These are phyloP conservation scores for Polyplosphaeria fusca DNA, from an alignment of 495 filamentous ascomycete species.

Conservation along the genomic window DNA sequence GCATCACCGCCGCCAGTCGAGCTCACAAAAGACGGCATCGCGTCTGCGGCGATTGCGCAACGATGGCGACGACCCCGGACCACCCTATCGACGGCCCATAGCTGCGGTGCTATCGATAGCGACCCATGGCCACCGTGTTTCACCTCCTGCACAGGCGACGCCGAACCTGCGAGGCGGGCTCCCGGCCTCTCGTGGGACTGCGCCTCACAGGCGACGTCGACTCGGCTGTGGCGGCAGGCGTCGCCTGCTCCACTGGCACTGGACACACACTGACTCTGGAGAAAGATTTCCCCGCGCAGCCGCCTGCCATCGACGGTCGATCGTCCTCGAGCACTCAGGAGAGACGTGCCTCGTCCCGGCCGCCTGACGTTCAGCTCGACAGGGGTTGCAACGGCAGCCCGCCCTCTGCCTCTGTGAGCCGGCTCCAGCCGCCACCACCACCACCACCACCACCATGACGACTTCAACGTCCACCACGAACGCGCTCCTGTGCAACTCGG, in stretches of 20 bases:
- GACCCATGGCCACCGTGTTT: conserved; percentile 26
- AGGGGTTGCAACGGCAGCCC: conserved; percentile 17
- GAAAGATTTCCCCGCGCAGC: conserved; percentile 10
- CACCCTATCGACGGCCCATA: conserved; percentile 34
- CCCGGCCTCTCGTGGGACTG: conserved; percentile 14
- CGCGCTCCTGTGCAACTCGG: no score
- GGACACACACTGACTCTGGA: neutral
- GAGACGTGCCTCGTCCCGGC: no score
- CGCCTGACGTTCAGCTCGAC: conserved; percentile 22
- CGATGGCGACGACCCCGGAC: conserved; percentile 20
- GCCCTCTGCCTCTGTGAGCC: conserved; percentile 12
- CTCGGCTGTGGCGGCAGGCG: conserved; percentile 30
- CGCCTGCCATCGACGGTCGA: no score
- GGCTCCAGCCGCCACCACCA: conserved; percentile 19
- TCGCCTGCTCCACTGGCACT: neutral
- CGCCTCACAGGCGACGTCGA: conserved; percentile 25
- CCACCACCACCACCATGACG: neutral
- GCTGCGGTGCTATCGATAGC: conserved; percentile 35
- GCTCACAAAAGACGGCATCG: no score
- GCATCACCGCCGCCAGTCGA: no score
- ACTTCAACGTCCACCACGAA: conserved; percentile 6
- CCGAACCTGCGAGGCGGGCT: conserved; percentile 23
- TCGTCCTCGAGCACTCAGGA: no score
- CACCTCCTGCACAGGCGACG: conserved; percentile 26
- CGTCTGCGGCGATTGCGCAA: conserved; percentile 23